Conservation (phyloP, 2,329 filamentous ascomycete genomes). For the Xylaria sp. region DNA sequence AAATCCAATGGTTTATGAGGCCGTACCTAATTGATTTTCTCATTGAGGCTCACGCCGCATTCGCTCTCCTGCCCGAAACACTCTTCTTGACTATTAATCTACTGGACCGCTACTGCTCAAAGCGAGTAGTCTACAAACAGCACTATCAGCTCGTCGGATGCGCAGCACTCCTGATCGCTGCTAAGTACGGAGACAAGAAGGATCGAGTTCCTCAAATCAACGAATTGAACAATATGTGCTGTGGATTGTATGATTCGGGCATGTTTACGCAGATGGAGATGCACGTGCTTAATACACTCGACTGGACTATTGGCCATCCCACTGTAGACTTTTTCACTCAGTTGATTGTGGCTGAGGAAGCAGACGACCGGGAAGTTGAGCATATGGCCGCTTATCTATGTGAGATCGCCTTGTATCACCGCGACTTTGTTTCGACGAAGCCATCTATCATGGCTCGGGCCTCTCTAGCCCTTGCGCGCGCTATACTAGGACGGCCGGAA, state of each 20-base stretch:
- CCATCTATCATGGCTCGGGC: slow-evolving; percentile 91
- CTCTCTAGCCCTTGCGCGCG: slow-evolving; percentile 84
- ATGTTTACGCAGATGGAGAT: slow-evolving; percentile 99
- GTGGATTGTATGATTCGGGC: slow-evolving; percentile 95
- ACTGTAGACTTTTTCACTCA: slow-evolving; percentile 95
- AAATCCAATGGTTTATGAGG: slow-evolving; percentile 99
- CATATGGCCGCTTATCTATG: slow-evolving; percentile 94
- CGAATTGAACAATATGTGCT: slow-evolving; percentile 99
- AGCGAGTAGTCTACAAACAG: slow-evolving; percentile 97
- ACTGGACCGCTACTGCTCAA: slow-evolving; percentile 96
- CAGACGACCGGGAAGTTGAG: slow-evolving; percentile 85
- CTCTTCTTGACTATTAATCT: slow-evolving; percentile 97
- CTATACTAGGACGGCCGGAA: slow-evolving; percentile 84
- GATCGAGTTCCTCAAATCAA: slow-evolving; percentile 97
- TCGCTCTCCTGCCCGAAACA: slow-evolving; percentile 92
- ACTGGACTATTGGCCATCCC: slow-evolving; percentile 95
- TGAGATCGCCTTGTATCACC: slow-evolving; percentile 95
- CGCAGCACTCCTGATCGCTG: slow-evolving; percentile 92
- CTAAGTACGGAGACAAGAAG: slow-evolving; percentile 99
- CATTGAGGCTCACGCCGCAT: slow-evolving; percentile 95
- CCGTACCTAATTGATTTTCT: slow-evolving; percentile 98
- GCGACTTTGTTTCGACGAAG: slow-evolving; percentile 93
- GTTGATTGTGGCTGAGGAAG: slow-evolving; percentile 82
- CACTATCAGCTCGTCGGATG: slow-evolving; percentile 99
- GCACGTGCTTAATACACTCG: slow-evolving; percentile 97